A percentile compares a stretch with the other conserved stretches of the same genome.
Conservation (phyloP, 1,284 basidiomycete genomes). For the Heliocybe sulcata region DNA sequence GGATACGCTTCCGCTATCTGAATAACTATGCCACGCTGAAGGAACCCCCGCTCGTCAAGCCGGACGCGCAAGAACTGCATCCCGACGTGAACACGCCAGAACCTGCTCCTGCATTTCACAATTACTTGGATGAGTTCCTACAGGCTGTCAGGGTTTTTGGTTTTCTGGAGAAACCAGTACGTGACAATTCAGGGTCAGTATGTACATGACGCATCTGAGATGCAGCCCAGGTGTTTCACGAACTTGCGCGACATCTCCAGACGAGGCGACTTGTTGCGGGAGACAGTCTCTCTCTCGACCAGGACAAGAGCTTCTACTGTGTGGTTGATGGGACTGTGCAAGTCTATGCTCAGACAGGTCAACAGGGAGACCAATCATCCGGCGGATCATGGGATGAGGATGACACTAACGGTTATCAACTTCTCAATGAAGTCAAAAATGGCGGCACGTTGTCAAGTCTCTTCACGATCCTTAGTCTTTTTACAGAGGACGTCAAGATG, state of each 20-base stretch:
- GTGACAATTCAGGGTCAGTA: constrained; percentile 16
- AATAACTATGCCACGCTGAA: constrained; percentile 77
- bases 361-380: constrained; percentile 31
- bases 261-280: constrained; percentile 89
- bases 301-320: constrained; percentile 93
- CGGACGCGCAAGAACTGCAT: constrained; percentile 75
- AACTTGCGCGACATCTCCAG: constrained; percentile 88
- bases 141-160: constrained; percentile 94
- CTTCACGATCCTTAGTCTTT: constrained; percentile 88
- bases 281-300: constrained; percentile 84
- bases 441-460: constrained; percentile 93
- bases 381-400: constrained; percentile 71
- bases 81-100: constrained; percentile 81
- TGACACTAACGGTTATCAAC: constrained; percentile 88
- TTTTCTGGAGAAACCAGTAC: constrained; percentile 89
- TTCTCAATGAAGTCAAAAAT: constrained; percentile 91
- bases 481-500: constrained; percentile 95
- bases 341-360: constrained; percentile 71
- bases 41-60: constrained; percentile 76
- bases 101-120: constrained; percentile 77
- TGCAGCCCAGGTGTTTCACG: constrained; percentile 77
- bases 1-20: constrained; percentile 78
- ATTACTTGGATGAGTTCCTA: constrained; percentile 92
- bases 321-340: constrained; percentile 90
- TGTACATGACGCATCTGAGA: not conserved